Percentiles rank a stretch among this genome's conserved stretches.
These are phyloP conservation scores for Kazachstania psychrophila DNA, from an alignment of 805 yeast species.

Conservation along the genomic window DNA sequence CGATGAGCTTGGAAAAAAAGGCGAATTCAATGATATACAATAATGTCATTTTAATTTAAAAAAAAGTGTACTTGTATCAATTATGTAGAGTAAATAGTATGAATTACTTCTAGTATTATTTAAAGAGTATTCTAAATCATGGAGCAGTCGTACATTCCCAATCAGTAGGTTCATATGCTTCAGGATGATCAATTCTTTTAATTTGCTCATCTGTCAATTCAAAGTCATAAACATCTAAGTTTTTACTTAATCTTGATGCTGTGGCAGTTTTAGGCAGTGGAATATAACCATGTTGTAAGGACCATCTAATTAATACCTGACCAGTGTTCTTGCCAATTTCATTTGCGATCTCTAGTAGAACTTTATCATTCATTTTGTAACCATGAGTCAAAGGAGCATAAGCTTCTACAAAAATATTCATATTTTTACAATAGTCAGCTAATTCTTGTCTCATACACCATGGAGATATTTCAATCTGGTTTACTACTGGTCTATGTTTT, in stretches of 20 bases:
- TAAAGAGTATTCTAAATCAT: no score
- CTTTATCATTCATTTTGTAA: slow-evolving; percentile 44
- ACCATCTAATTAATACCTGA: slow-evolving; percentile 66
- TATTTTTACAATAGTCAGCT: slow-evolving; percentile 46
- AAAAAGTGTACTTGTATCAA: no score
- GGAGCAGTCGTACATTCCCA: slow-evolving; percentile 67
- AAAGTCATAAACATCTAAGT: slow-evolving; percentile 48
- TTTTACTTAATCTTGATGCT: slow-evolving; percentile 41
- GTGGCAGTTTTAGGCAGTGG: slow-evolving; percentile 62
- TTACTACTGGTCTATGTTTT: slow-evolving; percentile 55
- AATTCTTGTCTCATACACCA: slow-evolving; percentile 66
- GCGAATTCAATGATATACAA: no score
- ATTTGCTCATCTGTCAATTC: slow-evolving; percentile 36
- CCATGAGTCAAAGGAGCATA: slow-evolving; percentile 75
- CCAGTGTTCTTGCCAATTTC: slow-evolving; percentile 44
- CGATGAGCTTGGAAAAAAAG: no score
- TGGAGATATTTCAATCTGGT: slow-evolving; percentile 79
- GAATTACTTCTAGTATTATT: no score
- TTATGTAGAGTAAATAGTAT: no score
- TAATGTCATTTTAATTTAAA: no score
- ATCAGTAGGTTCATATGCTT: slow-evolving; percentile 61
- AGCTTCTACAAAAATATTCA: slow-evolving; percentile 59
- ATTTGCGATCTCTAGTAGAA: slow-evolving; percentile 40
- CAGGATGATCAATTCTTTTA: slow-evolving; percentile 37
- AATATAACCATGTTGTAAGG: slow-evolving; percentile 58